Conservation (phyloP, 176 grass and related monocot species). For the Paspalum vaginatum region DNA sequence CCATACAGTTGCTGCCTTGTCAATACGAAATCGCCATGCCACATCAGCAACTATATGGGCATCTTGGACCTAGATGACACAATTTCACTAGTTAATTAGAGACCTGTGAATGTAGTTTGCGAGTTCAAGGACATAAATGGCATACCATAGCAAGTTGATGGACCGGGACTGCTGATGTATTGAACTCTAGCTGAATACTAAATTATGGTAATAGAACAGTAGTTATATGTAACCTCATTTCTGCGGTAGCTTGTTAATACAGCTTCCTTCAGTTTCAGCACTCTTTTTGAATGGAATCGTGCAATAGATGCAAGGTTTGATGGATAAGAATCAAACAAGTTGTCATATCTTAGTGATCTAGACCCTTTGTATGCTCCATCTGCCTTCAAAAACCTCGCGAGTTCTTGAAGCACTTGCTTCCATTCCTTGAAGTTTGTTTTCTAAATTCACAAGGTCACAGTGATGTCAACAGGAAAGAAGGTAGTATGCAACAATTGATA, state of each 20-base stretch:
- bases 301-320: conserved; percentile 70
- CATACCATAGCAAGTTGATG: no score
- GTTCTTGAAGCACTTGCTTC: conserved; percentile 90
- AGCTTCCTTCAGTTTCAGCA: conserved; percentile 87
- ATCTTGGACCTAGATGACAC: no score
- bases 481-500: not conserved
- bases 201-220: not conserved
- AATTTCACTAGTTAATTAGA: no score
- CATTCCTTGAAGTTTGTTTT: conserved; percentile 96
- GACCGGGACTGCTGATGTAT: no score
- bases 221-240: conserved; percentile 68
- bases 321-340: conserved; percentile 80
- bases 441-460: conserved; percentile 43
- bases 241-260: conserved; percentile 81
- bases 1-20: no score
- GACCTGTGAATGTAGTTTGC: no score
- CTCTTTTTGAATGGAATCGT: conserved; percentile 80
- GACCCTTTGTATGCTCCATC: conserved; percentile 69
- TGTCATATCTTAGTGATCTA: conserved; percentile 79
- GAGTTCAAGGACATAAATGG: no score
- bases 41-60: no score
- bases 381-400: conserved; percentile 86
- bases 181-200: not conserved
- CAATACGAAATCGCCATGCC: no score
- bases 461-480: conserved; percentile 29